Evolutionary conservation across 1,284 basidiomycete genomes (phyloP).

Genomic region (Mycocalia duriaeana): DNA sequence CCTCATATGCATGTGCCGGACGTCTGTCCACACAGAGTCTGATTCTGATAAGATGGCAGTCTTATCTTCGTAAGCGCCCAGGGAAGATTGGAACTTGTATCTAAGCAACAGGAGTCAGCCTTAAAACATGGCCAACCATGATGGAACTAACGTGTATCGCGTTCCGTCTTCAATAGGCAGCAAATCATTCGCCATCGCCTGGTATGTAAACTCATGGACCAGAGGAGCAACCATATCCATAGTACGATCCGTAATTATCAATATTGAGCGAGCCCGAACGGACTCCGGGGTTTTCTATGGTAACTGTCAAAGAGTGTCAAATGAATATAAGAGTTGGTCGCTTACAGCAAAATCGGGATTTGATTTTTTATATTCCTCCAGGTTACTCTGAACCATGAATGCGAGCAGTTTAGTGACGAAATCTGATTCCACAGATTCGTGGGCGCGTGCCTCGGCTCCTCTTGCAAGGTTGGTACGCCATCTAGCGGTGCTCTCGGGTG

Average conservation of each 20-base stretch:
- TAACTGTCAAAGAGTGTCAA: slow-evolving; percentile 1
- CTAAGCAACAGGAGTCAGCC: slow-evolving; percentile 30
- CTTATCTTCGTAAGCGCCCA: slow-evolving; percentile 84
- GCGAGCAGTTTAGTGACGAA: slow-evolving; percentile 78
- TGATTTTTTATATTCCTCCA: slow-evolving; percentile 82
- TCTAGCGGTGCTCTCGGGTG: slow-evolving; percentile 52
- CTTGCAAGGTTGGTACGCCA: slow-evolving; percentile 75
- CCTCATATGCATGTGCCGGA: slow-evolving; percentile 97
- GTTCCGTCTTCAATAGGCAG: slow-evolving; percentile 84
- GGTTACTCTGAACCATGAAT: slow-evolving; percentile 71
- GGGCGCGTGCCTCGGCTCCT: slow-evolving; percentile 57
- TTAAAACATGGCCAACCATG: not conserved
- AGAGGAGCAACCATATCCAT: slow-evolving; percentile 93
- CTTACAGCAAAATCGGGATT: slow-evolving; percentile 84
- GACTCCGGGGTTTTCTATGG: slow-evolving; percentile 63
- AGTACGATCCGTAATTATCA: slow-evolving; percentile 92
- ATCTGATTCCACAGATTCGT: slow-evolving; percentile 64
- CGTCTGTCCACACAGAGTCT: slow-evolving; percentile 87
- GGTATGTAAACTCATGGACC: slow-evolving; percentile 97
- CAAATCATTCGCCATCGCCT: slow-evolving; percentile 97
- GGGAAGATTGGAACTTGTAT: slow-evolving; percentile 83
- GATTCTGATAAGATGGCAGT: slow-evolving; percentile 79
- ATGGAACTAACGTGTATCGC: slow-evolving; percentile 70
- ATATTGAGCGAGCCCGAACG: slow-evolving; percentile 69
- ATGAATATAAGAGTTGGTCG: slow-evolving; percentile 1